Base-by-base conservation (phyloP, 495 filamentous ascomycete genomes). In the Chaetomium cochliodes region DNA sequence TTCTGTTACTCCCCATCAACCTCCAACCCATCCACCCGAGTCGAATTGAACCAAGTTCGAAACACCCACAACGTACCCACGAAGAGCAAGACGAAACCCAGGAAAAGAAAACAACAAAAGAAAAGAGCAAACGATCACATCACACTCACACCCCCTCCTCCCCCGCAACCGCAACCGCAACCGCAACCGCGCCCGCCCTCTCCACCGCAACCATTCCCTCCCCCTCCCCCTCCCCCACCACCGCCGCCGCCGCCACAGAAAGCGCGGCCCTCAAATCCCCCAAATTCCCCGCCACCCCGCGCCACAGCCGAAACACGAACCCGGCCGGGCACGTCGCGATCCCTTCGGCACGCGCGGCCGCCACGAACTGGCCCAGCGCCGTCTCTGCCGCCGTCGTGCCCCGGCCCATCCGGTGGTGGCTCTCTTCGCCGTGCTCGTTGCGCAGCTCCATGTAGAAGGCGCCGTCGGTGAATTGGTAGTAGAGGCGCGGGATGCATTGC, bases 401-500 rank as follows among this genome's bases (percentile, higher is more conserved):
- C 4, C n/a, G 41, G 5, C 53, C 61, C 13, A 63, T 25, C 12
- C 42, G 41, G 52, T 58, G 61, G 39, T 49, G 60, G 11, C 8
- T 16, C 37, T 13, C 37, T 1, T 1, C 15, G 3, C 39, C 51
- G 28, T 30, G 60, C n/a, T 15, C 15, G 25, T 18, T 20, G 2
- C 18, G 33, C 26, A 57, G 61, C 22, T 50, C 20, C 52, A 63
- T 47, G 61, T 63, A 63, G 41, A 57, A 63, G 28, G 52, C 18
- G 25, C 15, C 3, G 61, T 63, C 61, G 26, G 41, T 2, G 53
- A 63, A 63, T 26, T 8, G 28, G 61, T 63, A 63, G 42, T 28
- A 33, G 23, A 59, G 23, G 7, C 11, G 15, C 25, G 57, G 41
- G 41, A 59, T 49, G 57, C 57, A 59, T 2, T 59, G 56, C 20